Evolutionary conservation across 495 filamentous ascomycete genomes (phyloP).

Genomic region (Hypoxylon rickii): DNA sequence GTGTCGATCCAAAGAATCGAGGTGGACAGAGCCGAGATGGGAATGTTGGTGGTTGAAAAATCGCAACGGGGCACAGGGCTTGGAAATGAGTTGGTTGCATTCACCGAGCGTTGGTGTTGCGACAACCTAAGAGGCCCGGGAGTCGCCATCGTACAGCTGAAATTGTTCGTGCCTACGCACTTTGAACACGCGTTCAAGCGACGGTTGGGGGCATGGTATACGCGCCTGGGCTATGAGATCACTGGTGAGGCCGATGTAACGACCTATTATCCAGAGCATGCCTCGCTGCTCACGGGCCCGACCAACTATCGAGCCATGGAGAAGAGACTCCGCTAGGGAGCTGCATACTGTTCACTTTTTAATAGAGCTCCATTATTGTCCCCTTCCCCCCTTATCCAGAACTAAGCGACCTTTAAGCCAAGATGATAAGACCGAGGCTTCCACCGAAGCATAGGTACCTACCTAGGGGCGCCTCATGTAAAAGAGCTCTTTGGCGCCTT

Average conservation of each 20-base stretch:
- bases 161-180: constrained; percentile 28
- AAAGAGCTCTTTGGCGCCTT: no score
- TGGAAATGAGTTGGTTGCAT: constrained; percentile 24
- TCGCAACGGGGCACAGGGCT: constrained; percentile 21
- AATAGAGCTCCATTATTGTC: no score
- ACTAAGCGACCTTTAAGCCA: no score
- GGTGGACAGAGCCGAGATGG: constrained; percentile 31
- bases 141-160: constrained; percentile 11
- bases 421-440: no score
- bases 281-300: constrained; percentile 23
- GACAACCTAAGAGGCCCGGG: constrained; percentile 11
- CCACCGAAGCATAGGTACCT: no score
- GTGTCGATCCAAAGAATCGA: no score
- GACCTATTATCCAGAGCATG: constrained; percentile 16
- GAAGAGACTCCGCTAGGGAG: constrained; percentile 29
- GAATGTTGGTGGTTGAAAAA: constrained; percentile 25
- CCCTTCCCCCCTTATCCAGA: no score
- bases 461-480: no score
- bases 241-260: constrained; percentile 13
- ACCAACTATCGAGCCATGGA: constrained; percentile 29
- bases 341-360: no score
- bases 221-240: constrained; percentile 16
- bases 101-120: constrained; percentile 27
- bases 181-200: constrained; percentile 30
- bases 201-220: constrained; percentile 29